phyloP scores from a whole-genome alignment of 495 filamentous ascomycete genomes.

The Terfezia claveryi region DNA sequence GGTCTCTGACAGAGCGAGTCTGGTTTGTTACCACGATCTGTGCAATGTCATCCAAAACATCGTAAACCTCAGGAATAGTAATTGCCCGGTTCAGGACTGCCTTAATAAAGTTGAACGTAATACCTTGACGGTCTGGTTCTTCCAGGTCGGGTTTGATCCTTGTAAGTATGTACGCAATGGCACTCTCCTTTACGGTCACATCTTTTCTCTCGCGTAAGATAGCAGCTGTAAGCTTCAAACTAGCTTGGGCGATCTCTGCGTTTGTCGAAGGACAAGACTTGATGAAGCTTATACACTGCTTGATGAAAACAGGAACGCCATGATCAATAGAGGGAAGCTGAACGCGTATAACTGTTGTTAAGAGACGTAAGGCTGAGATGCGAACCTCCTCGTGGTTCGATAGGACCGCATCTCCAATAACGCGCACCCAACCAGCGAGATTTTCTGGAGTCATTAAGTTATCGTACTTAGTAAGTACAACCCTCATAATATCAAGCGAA shows the following conservation, averaged over 20 bases:
- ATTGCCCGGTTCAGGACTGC: constrained; percentile 67
- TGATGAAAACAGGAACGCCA: constrained; percentile 52
- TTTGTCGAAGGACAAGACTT: constrained; percentile 56
- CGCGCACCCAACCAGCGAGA: constrained; percentile 60
- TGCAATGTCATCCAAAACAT: constrained; percentile 66
- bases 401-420: constrained; percentile 68
- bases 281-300: constrained; percentile 58
- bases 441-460: constrained; percentile 56
- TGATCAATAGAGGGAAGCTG: constrained; percentile 48
- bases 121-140: constrained; percentile 70
- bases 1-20: constrained; percentile 58
- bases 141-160: constrained; percentile 75
- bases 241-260: constrained; percentile 59
- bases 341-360: constrained; percentile 71
- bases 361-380: constrained; percentile 54
- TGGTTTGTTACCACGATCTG: constrained; percentile 94
- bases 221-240: constrained; percentile 65
- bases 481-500: constrained; percentile 62
- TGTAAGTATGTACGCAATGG: constrained; percentile 63
- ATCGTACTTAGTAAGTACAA: constrained; percentile 58
- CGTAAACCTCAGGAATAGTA: constrained; percentile 70
- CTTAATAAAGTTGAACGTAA: constrained; percentile 81
- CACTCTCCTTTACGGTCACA: constrained; percentile 52
- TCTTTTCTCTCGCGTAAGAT: constrained; percentile 61
- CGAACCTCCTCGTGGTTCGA: constrained; percentile 75